phyloP scores from a whole-genome alignment of 345 rosid genomes.

The Sisymbrium irio region DNA sequence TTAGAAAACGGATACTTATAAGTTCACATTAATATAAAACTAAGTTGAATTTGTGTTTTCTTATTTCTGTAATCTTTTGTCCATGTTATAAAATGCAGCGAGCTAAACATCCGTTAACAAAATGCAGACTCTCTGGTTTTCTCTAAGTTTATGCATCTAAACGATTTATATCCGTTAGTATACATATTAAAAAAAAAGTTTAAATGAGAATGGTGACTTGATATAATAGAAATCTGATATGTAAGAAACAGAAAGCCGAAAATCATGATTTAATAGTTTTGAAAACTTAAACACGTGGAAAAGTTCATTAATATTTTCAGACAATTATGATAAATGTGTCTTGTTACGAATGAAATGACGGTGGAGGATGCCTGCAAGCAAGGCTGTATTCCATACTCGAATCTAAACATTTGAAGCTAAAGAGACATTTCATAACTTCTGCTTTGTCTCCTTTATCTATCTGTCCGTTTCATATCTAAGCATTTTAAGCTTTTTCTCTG shows the following conservation, averaged over 20 bases:
- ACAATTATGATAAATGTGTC: conserved; percentile 22
- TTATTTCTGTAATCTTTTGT: neutral
- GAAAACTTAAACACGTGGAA: conserved; percentile 12
- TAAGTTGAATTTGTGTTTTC: neutral
- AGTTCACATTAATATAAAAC: neutral
- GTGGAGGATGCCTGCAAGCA: conserved; percentile 9
- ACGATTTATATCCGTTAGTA: too few species aligned
- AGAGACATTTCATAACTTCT: conserved; percentile 30
- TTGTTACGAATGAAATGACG: conserved; percentile 24
- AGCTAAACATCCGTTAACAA: too few species aligned
- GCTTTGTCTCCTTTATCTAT: conserved; percentile 24
- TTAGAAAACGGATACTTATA: neutral
- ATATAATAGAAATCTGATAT: neutral
- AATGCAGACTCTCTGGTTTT: too few species aligned
- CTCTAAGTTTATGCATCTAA: too few species aligned
- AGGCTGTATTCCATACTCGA: conserved; percentile 28
- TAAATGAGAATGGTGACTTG: neutral
- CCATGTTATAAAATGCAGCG: neutral
- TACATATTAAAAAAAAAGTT: neutral
- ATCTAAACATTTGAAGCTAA: conserved; percentile 10
- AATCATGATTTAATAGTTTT: neutral
- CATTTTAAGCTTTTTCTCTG: neutral
- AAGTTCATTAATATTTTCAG: neutral
- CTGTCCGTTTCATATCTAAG: conserved; percentile 15
- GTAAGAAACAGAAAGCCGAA: neutral